phyloP scores from a whole-genome alignment of 2,329 filamentous ascomycete species.

The Aspergillus novoparasiticus region DNA sequence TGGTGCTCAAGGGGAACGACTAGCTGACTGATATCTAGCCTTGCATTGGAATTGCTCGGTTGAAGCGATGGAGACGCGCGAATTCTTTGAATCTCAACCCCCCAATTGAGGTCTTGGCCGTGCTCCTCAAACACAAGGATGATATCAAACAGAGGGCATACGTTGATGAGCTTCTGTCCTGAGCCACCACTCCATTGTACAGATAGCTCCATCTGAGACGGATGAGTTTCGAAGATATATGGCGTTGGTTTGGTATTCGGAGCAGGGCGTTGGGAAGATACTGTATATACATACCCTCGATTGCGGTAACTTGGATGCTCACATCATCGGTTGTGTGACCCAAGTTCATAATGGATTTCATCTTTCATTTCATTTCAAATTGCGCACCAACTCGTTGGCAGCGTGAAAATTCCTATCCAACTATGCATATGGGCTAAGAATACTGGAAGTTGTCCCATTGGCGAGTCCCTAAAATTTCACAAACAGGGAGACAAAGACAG shows the following conservation, averaged over 20 bases:
- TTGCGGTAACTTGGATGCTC: not conserved
- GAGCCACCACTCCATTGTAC: conserved; percentile 8
- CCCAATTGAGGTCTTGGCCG: conserved; percentile 85
- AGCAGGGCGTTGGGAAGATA: not conserved
- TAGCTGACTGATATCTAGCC: conserved; percentile 59
- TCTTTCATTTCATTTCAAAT: not conserved
- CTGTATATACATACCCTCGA: conserved; percentile 5
- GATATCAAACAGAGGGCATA: conserved; percentile 64
- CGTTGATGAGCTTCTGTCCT: conserved; percentile 49
- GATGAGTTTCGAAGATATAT: not conserved
- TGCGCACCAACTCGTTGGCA: not conserved
- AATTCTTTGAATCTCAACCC: conserved; percentile 80
- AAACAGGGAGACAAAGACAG: not conserved
- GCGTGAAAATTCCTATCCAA: not conserved
- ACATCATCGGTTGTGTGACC: not conserved
- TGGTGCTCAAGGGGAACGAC: not conserved
- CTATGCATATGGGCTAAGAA: not conserved
- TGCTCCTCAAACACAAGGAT: conserved; percentile 67
- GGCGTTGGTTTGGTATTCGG: not conserved
- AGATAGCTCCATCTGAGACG: not conserved
- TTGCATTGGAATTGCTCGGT: conserved; percentile 78
- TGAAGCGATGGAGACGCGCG: conserved; percentile 86
- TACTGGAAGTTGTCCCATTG: not conserved
- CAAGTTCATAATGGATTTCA: not conserved
- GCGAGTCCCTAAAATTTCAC: not conserved